Percentiles rank a stretch among this genome's conserved stretches.
Conservation (phyloP, 2,329 filamentous ascomycete species). For the Fusarium coicis region DNA sequence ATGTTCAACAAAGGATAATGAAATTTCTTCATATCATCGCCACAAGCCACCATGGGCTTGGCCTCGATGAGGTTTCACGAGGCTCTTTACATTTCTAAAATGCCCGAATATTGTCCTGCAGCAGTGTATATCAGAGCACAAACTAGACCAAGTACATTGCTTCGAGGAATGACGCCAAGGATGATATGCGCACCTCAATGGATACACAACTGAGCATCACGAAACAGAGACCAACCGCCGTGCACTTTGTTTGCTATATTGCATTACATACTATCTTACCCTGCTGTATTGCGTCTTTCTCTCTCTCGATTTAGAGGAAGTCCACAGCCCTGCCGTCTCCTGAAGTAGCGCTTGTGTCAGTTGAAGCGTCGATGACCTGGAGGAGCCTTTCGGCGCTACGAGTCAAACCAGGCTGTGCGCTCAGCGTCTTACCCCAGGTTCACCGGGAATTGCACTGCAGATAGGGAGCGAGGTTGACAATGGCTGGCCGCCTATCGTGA, state of each 20-base stretch:
- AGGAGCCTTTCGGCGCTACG: slow-evolving; percentile 15
- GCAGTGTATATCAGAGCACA: neutral
- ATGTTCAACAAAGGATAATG: slow-evolving; percentile 9
- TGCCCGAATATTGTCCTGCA: slow-evolving; percentile 2
- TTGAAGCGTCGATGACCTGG: slow-evolving; percentile 24
- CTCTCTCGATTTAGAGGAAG: neutral
- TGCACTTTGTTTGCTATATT: slow-evolving; percentile 21
- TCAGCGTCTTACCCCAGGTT: slow-evolving; percentile 26
- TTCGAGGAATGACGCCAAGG: slow-evolving; percentile 22
- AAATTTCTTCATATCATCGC: slow-evolving; percentile 22
- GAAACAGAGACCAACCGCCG: slow-evolving; percentile 14
- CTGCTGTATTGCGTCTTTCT: slow-evolving; percentile 21
- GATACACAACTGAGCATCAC: neutral
- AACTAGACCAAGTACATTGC: slow-evolving; percentile 9
- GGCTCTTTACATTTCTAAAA: neutral
- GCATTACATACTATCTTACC: neutral
- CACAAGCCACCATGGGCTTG: slow-evolving; percentile 15
- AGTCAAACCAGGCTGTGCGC: slow-evolving; percentile 28
- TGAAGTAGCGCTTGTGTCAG: slow-evolving; percentile 31
- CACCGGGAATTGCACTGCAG: slow-evolving; percentile 18
- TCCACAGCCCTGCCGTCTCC: slow-evolving; percentile 10
- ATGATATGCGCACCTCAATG: slow-evolving; percentile 7
- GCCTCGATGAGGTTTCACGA: neutral
- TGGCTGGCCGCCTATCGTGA: slow-evolving; percentile 35
- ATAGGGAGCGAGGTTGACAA: slow-evolving; percentile 13